phyloP scores from a whole-genome alignment of 805 yeast species.

The Myxozyma sirexii region DNA sequence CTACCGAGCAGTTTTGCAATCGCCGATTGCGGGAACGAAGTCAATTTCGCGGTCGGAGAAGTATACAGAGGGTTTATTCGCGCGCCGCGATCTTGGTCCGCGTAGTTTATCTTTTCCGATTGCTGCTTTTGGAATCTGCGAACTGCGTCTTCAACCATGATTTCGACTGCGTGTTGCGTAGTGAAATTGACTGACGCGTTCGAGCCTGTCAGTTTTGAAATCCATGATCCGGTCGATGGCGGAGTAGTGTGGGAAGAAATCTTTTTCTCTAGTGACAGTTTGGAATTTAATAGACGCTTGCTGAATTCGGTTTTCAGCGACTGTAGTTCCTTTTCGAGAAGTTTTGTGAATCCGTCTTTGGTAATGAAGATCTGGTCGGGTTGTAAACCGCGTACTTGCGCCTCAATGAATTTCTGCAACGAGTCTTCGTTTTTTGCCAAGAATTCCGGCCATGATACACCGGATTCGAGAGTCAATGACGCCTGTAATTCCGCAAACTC shows the following conservation, averaged over 20 bases:
- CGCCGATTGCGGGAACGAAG: conserved; percentile 11
- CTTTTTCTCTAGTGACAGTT: conserved; percentile 11
- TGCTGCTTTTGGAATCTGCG: conserved; percentile 17
- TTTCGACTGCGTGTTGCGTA: conserved; percentile 33
- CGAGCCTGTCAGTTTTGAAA: no score
- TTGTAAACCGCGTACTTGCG: conserved; percentile 15
- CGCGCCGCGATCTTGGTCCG: conserved; percentile 37
- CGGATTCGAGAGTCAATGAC: neutral
- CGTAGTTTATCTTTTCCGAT: conserved; percentile 22
- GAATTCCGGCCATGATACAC: conserved; percentile 26
- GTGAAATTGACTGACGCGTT: no score
- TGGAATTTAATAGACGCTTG: conserved; percentile 8
- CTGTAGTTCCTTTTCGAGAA: conserved; percentile 22
- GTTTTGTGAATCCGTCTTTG: conserved; percentile 15
- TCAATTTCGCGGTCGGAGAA: conserved; percentile 15
- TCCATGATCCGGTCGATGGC: no score
- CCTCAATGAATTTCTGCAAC: conserved; percentile 9
- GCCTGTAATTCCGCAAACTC: conserved; percentile 8
- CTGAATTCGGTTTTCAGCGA: conserved; percentile 7
- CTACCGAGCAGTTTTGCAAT: neutral
- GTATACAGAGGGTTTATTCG: conserved; percentile 35
- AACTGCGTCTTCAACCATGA: conserved; percentile 27
- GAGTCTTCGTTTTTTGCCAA: conserved; percentile 14
- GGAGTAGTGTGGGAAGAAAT: no score
- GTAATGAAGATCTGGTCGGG: conserved; percentile 17